Evolutionary conservation across 2,329 filamentous ascomycete genomes (phyloP), one percentile per base, ranked within the genome.

Genomic region (Talaromyces islandicus): DNA sequence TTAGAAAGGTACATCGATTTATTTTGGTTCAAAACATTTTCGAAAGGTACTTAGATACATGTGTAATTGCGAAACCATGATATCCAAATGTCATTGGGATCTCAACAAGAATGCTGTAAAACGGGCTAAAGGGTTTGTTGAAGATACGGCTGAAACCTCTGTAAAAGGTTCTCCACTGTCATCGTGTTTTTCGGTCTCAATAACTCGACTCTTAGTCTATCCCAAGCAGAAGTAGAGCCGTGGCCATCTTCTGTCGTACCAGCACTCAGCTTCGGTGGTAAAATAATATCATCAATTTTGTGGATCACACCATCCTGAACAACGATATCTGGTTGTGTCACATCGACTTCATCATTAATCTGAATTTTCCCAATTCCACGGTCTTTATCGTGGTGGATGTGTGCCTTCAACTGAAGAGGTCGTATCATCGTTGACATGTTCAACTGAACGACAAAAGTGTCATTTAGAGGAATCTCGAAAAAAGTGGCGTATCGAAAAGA

Each of bases 251-350:
- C 10, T 46, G n/a, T 21, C 7, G 41, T 17, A 35, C 35, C 17
- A 17, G 29, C 21, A 12, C 14, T 25, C 25, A 9, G 19, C 11
- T 55, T 55, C 19, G 53, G 53, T 25, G 53, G 53, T 10, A 55
- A 41, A 25, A 55, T 14, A 55, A 55, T 41, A 25, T 55, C 53
- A n/a, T 55, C 53, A n/a, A 55, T 32, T 41, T n/a, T 24, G 32
- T 55, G 53, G 30, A 55, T 43, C 25, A 55, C 32, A 41, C 53
- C 53, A 41, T 55, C 53, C n/a, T 55, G 53, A 41, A 55, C 53
- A 9, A 55, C 32, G 12, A 55, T 55, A 43, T 55, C 53, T n/a
- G 53, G 25, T n/a, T 55, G 53, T n/a, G 21, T 27, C 12, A 55
- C 53, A 17, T 35, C 32, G 24, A 55, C 25, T 9, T 24, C 53